Evolutionary conservation across 1,139 yeast genomes (phyloP).

Genomic region (Magnusiomyces suaveolens): DNA sequence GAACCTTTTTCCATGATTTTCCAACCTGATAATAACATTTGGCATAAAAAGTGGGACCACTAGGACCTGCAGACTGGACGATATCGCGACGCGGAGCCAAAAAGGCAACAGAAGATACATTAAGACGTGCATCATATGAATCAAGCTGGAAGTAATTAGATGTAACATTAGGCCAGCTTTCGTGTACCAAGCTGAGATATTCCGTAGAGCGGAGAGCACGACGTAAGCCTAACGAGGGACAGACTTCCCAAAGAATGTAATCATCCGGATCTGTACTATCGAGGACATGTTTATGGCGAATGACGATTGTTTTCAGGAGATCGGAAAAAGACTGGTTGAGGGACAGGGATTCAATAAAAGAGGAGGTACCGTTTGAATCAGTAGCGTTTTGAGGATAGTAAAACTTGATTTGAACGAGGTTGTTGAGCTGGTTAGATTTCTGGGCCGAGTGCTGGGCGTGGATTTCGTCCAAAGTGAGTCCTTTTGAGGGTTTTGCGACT

Average conservation of each 20-base stretch:
- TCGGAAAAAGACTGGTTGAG: constrained; percentile 5
- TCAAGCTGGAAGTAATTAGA: constrained; percentile 21
- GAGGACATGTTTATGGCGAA: constrained; percentile 1
- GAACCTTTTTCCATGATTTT: constrained; percentile 16
- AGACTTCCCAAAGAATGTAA: constrained; percentile 11
- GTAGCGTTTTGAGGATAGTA: background rate
- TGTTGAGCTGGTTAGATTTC: background rate
- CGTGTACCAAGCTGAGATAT: constrained; percentile 4
- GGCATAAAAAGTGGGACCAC: constrained; percentile 8
- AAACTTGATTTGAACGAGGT: background rate
- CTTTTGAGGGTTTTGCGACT: constrained; percentile 1
- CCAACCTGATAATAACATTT: constrained; percentile 4
- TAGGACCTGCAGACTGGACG: constrained; percentile 16
- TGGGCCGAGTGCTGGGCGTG: background rate
- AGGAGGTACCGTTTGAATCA: background rate
- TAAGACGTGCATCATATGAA: constrained; percentile 21
- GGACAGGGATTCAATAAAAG: background rate
- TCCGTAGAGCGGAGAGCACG: constrained; percentile 8
- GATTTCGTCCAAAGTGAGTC: background rate
- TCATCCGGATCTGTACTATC: constrained; percentile 6
- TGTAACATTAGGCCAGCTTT: constrained; percentile 6
- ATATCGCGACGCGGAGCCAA: constrained; percentile 30
- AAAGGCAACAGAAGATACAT: constrained; percentile 26
- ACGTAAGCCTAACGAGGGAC: constrained; percentile 9
- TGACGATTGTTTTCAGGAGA: constrained; percentile 6